Evolutionary conservation across 768 basidiomycete species (phyloP), one percentile per base, ranked within the genome.

Genomic region (Gyrodon lividus): DNA sequence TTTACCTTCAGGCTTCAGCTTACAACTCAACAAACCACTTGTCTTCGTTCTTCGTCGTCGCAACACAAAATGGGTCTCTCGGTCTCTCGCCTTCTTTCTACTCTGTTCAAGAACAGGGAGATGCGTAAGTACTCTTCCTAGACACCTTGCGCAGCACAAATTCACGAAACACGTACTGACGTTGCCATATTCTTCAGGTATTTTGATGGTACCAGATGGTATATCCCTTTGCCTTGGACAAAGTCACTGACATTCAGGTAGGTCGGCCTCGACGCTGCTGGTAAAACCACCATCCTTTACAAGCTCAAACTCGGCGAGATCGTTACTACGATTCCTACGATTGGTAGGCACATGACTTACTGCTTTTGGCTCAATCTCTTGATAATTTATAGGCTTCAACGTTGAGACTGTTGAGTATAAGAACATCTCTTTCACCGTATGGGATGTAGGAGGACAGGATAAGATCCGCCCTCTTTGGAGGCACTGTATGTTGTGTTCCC

Each of bases 401-500:
- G 97, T 99, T 63, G 97, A 99, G 82, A 98, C 97, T 55, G 97
- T 99, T 61, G 96, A 98, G 74, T 98, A 99, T 78, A 98, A 98
- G 83, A 99, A 98, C 81, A 98, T 98, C 60, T 97, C 94, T 22
- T 99, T 99, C 84, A 99, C 96, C 20, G 97, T 98, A 41, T 98
- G 97, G 97, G 97, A 99, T 76, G 97, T 99, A 58, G 97, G 97
- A 83, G 97, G 96, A 65, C 96, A 99, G 77, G 96, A 99, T 78
- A 99, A 98, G 87, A 98, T 98, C 74, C 87, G 96, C 65, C 96
- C 96, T 62, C 85, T 98, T 63, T 99, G 97, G 97, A 92, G 96
- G 85, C 97, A 99, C 80, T 99, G 97, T 97, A 67, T 68, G 93
- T 84, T 48, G 41, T 59, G 20, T n/a, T 41, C 23, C 22, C 17